These are phyloP conservation scores for Eucalyptus tenuipes DNA, from an alignment of 345 rosid genomes.

Conservation along the genomic window DNA sequence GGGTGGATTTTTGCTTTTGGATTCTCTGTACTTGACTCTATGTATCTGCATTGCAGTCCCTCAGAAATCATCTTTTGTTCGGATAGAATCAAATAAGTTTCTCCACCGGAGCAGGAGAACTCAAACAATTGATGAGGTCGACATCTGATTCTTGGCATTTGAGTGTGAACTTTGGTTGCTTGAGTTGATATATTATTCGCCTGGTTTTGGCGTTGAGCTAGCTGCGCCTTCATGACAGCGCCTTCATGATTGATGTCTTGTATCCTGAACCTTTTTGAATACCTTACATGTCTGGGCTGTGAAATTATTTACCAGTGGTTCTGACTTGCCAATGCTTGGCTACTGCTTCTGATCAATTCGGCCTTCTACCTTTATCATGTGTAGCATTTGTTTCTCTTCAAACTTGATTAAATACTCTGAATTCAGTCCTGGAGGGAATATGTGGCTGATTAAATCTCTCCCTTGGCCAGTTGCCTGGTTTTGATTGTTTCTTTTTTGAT, in stretches of 20 bases:
- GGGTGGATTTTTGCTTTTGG: background rate
- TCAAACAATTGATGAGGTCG: conserved; percentile 94
- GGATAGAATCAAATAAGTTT: conserved; percentile 61
- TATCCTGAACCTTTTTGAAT: background rate
- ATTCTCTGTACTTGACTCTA: background rate
- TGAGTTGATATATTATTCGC: background rate
- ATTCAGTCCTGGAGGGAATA: background rate
- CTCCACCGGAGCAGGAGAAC: conserved; percentile 78
- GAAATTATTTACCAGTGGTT: background rate
- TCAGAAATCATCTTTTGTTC: conserved; percentile 51
- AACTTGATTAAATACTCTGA: background rate
- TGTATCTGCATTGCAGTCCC: conserved; percentile 26
- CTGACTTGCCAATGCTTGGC: background rate
- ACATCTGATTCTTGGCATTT: background rate
- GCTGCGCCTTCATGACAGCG: background rate
- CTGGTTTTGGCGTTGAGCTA: background rate
- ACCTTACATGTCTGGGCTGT: background rate
- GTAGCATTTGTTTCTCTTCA: background rate
- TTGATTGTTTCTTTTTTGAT: background rate
- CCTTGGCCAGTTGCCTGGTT: background rate
- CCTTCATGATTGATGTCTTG: background rate
- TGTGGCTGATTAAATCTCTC: background rate
- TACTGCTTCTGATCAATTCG: background rate
- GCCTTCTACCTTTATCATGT: background rate
- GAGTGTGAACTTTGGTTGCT: background rate